Base-by-base conservation (phyloP, 2,329 filamentous ascomycete genomes). In the Stemphylium beticola region DNA sequence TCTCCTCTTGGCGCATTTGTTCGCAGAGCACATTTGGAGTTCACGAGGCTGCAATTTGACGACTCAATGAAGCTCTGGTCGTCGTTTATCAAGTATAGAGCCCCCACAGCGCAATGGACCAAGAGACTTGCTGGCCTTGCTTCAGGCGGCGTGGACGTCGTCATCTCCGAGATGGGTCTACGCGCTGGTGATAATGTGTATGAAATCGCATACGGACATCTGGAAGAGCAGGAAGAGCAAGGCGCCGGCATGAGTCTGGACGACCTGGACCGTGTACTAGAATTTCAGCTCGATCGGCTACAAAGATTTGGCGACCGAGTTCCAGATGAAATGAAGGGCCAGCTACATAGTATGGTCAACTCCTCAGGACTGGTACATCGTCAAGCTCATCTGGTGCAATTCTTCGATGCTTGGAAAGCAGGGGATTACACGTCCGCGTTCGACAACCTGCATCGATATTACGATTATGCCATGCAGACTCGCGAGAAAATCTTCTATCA, bases 381-480 rank as follows among this genome's bases (percentile, higher is more conserved):
- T 50, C 79, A 93, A 54, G 85, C 85, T 12, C 88, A 95, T 72
- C 92, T 96, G 65, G 81, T 95, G 8, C 87, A 83, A 84, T 98
- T 96, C 69, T 86, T 97, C 12, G 93, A 99, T 73, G 86, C 92
- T 0, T 98, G 93, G 93, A 86, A 89, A 72, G 87, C 92, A 3
- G 93, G 93, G 4, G 92, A 98, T 74, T 96, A 93, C 68, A 87
- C 90, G 11, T 91, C 90, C 0, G 90, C 95, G 0, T 95, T 97
- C 71, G 93, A 99, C 68, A 88, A 88, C 62, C 82, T 99, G 17
- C 93, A 98, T 74, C 88, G 92, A 46, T 99, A 97, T 74, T 99
- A 97, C 67, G 95, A 99, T 74, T 97, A 96, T 75, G 95, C 93
- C 1, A 92, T 96, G 86, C 90, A 95, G 67, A 90, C 87, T 62